These are phyloP conservation scores for Cladophialophora immunda DNA, from an alignment of 2,329 filamentous ascomycete genomes.

Conservation along the genomic window DNA sequence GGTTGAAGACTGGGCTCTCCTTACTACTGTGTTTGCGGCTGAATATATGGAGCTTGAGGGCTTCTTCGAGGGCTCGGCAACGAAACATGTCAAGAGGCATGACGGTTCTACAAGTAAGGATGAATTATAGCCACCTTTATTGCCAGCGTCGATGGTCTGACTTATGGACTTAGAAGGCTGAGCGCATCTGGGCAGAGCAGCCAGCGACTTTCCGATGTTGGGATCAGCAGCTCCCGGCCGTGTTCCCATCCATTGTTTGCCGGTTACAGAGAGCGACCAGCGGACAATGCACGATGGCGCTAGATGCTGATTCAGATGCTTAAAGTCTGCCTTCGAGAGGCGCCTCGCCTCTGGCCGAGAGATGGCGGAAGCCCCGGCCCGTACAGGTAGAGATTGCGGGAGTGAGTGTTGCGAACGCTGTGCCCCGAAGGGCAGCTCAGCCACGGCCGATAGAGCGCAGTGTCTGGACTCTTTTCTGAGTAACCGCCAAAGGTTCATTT, in stretches of 20 bases:
- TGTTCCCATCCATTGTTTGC: neutral
- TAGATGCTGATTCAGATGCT: neutral
- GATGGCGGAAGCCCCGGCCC: neutral
- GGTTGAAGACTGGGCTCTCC: constrained; percentile 85
- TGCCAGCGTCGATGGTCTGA: constrained; percentile 11
- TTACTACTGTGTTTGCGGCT: constrained; percentile 82
- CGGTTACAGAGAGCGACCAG: neutral
- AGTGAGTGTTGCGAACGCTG: neutral
- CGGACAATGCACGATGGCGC: neutral
- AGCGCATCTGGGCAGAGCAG: neutral
- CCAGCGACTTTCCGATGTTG: neutral
- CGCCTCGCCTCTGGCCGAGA: neutral
- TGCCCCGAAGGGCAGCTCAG: neutral
- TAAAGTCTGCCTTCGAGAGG: neutral
- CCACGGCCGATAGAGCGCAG: neutral
- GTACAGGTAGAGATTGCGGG: neutral
- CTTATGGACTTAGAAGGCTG: constrained; percentile 21
- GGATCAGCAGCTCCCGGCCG: neutral
- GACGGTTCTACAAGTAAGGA: constrained; percentile 42
- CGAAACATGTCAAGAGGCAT: constrained; percentile 30
- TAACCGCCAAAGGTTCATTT: neutral
- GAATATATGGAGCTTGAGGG: constrained; percentile 91
- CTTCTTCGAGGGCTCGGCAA: constrained; percentile 49
- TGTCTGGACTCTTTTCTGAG: neutral
- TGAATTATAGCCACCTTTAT: constrained; percentile 40